These are phyloP conservation scores for Marasmius sp. DNA, from an alignment of 1,284 basidiomycete species.

Conservation along the genomic window DNA sequence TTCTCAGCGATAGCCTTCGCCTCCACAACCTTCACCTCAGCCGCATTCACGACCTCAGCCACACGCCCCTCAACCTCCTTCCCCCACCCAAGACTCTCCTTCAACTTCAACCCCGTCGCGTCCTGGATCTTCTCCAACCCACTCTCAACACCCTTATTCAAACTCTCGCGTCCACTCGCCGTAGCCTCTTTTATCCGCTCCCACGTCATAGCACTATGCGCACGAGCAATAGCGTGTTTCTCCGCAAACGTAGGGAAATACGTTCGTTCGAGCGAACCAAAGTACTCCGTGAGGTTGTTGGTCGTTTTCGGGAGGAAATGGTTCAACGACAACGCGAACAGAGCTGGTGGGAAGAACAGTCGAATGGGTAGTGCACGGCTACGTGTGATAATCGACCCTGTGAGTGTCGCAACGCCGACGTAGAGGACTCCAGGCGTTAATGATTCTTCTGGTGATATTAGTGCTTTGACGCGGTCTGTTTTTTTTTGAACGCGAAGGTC, in stretches of 20 bases:
- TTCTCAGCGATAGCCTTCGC: conserved; percentile 14
- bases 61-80: conserved; percentile 19
- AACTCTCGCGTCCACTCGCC: conserved; percentile 37
- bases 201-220: conserved; percentile 61
- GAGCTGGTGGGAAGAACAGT: conserved; percentile 66
- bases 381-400: conserved; percentile 83
- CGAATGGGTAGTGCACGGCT: conserved; percentile 70
- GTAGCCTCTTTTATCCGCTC: conserved; percentile 45
- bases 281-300: conserved; percentile 64
- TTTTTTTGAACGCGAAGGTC: no score
- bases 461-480: conserved; percentile 77
- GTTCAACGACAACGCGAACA: conserved; percentile 63
- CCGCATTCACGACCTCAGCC: conserved; percentile 15
- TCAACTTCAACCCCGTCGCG: conserved; percentile 70
- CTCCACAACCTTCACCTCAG: conserved; percentile 26
- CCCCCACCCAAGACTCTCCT: conserved; percentile 55
- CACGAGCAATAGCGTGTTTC: conserved; percentile 67
- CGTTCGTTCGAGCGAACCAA: conserved; percentile 68
- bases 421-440: conserved; percentile 87
- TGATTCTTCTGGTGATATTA: conserved; percentile 77
- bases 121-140: conserved; percentile 65
- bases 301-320: conserved; percentile 85
- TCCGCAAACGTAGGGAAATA: conserved; percentile 69
- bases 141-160: conserved; percentile 47
- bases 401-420: conserved; percentile 84